Evolutionary conservation across 331 rosid genomes (phyloP), one percentile per base, ranked within the genome.

Genomic region (Rhamnella rubrinervis): DNA sequence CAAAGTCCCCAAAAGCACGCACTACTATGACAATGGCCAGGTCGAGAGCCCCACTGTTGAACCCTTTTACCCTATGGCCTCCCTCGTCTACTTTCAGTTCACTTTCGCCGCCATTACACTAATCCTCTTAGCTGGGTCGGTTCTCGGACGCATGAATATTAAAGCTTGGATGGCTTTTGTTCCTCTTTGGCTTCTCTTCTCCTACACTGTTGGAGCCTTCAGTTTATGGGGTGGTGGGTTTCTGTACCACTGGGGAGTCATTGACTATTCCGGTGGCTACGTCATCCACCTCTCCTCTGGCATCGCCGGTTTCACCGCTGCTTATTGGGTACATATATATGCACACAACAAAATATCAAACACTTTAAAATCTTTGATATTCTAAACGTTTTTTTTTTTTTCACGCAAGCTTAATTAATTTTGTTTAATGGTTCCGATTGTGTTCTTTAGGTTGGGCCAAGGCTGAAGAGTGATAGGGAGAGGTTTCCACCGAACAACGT

Each of bases 141-240:
- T 92, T 14, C 98, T 92, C 52, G 98, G 96, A 0, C 69, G 91
- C 4, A 92, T 92, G 96, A 92, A 87, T 71, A 92, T 92, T 61
- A 92, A 67, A 75, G 97, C 97, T 11, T 92, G 96, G 97, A 92
- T 92, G 96, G 96, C 95, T 41, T 92, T 92, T 72, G 96, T 92
- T 16, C 98, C 98, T 61, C 92, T 92, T 39, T 92, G 98, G 98
- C 80, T 92, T 0, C 63, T 87, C 21, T 89, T 92, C 52, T 89
- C 96, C 0, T 92, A 89, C 76, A 92, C 98, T 14, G 96, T 92
- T 25, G 98, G 96, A 2, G 96, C 96, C 5, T 92, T 77, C 59
- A 84, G 91, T 18, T 75, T 92, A 0, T 89, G 98, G 98, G 98
- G 98, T 59, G 98, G 95, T 16, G 98, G 96, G 2, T 92, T 92